phyloP scores from a whole-genome alignment of 768 basidiomycete genomes.

The Suillus fuscotomentosus region DNA sequence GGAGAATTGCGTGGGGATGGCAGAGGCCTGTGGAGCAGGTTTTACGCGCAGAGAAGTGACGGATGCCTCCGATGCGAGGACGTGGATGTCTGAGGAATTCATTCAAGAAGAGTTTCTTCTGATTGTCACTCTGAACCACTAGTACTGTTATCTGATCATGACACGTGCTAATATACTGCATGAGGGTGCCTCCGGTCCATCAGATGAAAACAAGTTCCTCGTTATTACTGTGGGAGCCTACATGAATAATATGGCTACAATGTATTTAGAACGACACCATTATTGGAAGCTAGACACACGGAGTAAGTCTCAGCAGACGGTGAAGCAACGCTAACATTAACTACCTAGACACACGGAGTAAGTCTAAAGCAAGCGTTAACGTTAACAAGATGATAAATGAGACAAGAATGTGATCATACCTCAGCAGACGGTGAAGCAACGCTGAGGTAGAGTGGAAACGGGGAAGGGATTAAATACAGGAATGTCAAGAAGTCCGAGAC shows the following conservation, averaged over 20 bases:
- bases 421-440: too few species aligned
- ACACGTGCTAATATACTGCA: background rate
- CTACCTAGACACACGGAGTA: too few species aligned
- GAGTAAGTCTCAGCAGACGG: too few species aligned
- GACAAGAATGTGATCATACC: too few species aligned
- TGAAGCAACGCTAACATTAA: too few species aligned
- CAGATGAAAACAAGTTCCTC: background rate
- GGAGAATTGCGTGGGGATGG: constrained; percentile 54
- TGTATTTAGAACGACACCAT: background rate
- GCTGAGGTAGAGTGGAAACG: too few species aligned
- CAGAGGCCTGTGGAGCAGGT: constrained; percentile 42
- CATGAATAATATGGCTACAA: background rate
- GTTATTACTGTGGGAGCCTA: background rate
- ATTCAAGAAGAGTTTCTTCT: background rate
- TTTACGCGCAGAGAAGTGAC: constrained; percentile 39
- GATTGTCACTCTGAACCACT: too few species aligned
- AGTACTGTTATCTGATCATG: background rate
- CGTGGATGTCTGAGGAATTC: constrained; percentile 14
- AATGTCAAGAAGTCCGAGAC: too few species aligned
- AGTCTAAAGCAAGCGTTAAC: too few species aligned
- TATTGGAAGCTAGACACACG: too few species aligned
- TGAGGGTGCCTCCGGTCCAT: background rate
- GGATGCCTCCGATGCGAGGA: constrained; percentile 16
- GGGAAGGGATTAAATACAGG: too few species aligned
- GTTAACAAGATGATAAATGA: too few species aligned